Conservation (phyloP, 176 grass and related monocot genomes). For the Coix lacrymajobi region DNA sequence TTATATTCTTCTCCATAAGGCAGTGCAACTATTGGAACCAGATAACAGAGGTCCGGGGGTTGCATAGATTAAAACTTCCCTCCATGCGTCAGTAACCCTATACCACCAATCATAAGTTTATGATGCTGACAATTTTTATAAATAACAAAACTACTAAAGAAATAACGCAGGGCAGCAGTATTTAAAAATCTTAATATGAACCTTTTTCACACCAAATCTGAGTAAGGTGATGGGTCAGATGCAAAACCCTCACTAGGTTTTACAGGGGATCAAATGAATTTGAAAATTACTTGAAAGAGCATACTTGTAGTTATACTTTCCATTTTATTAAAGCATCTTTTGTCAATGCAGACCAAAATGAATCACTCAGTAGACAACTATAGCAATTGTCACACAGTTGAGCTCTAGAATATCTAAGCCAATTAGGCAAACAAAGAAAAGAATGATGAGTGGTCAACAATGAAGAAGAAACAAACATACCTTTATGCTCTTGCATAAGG, state of each 20-base stretch:
- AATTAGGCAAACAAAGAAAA: neutral
- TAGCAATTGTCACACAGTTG: neutral
- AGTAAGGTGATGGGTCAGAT: neutral
- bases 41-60: neutral
- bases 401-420: neutral
- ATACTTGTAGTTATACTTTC: neutral
- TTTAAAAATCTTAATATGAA: neutral
- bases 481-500: neutral
- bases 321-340: neutral
- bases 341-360: neutral
- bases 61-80: neutral
- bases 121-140: neutral
- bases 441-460: neutral
- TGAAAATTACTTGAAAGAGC: neutral
- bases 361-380: neutral
- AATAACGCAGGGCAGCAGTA: neutral
- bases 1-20: neutral
- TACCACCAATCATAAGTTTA: neutral
- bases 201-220: neutral
- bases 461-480: neutral
- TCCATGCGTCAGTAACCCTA: neutral
- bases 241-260: neutral
- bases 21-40: neutral
- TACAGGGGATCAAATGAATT: neutral
- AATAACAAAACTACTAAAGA: neutral